Percentiles rank a stretch among this genome's conserved stretches.
These are phyloP conservation scores for Pelargonium citronellum DNA, from an alignment of 441 rosid species.

Conservation along the genomic window DNA sequence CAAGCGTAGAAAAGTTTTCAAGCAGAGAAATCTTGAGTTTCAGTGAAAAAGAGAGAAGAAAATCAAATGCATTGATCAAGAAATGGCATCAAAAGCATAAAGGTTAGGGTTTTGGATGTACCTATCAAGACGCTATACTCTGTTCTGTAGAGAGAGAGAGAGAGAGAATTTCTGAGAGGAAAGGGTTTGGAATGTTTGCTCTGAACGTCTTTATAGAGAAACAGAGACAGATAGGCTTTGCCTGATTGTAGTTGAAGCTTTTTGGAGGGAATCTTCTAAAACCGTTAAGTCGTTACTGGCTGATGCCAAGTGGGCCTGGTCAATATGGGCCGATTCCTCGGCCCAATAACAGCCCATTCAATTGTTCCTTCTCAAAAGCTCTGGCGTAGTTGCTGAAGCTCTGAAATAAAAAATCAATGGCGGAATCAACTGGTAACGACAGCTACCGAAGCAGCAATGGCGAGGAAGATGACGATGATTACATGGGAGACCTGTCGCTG, in stretches of 20 bases:
- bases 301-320: background rate
- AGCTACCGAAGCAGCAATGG: background rate
- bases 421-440: background rate
- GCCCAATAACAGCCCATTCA: background rate
- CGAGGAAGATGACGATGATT: background rate
- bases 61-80: background rate
- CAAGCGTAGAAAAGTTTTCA: background rate
- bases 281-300: conserved; percentile 7
- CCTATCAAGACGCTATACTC: conserved; percentile 7
- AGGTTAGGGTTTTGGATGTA: conserved; percentile 4
- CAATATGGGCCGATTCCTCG: background rate
- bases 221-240: background rate
- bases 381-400: background rate
- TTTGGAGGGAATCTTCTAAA: background rate
- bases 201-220: conserved; percentile 7
- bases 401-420: conserved; percentile 5
- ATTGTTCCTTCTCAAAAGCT: conserved; percentile 6
- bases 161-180: background rate
- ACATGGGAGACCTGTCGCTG: conserved; percentile 47
- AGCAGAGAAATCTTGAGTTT: conserved; percentile 2
- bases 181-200: conserved; percentile 11
- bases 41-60: background rate
- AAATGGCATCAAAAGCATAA: background rate
- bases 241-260: background rate
- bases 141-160: background rate